A percentile compares a stretch with the other conserved stretches of the same genome.
These are phyloP conservation scores for Panicum hallii DNA, from an alignment of 202 grass and related monocot species.

Conservation along the genomic window DNA sequence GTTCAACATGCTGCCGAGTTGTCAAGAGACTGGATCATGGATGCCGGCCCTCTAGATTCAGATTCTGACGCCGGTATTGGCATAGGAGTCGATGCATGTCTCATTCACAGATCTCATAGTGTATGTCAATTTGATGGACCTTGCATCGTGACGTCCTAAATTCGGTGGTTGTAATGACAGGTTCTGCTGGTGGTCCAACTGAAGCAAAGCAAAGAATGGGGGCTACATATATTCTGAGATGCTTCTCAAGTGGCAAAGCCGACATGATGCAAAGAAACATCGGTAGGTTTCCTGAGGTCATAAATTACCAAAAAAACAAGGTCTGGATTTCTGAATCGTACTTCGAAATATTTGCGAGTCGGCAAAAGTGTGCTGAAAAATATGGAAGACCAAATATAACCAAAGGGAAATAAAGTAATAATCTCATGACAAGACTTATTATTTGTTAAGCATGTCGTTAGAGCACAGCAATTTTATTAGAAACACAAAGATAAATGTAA, in stretches of 20 bases:
- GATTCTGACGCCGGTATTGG: conserved; percentile 42
- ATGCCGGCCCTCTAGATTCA: conserved; percentile 48
- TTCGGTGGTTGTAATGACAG: conserved; percentile 47
- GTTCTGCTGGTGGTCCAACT: conserved; percentile 48
- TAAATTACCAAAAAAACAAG: conserved; percentile 7
- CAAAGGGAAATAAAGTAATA: neutral
- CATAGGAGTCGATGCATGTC: conserved; percentile 33
- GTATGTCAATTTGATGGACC: conserved; percentile 34
- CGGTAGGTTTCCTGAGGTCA: conserved; percentile 39
- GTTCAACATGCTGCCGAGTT: conserved; percentile 18
- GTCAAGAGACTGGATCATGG: conserved; percentile 38
- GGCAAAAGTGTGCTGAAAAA: conserved; percentile 21
- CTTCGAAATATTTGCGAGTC: neutral
- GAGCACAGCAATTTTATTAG: neutral
- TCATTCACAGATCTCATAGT: conserved; percentile 21
- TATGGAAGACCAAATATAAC: neutral
- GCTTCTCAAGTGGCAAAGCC: conserved; percentile 29
- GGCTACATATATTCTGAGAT: conserved; percentile 46
- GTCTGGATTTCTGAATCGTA: neutral
- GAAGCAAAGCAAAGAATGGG: conserved; percentile 35
- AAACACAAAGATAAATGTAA: neutral
- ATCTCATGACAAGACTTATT: neutral
- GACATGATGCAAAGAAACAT: neutral
- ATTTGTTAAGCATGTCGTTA: neutral
- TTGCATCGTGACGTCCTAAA: conserved; percentile 48